phyloP scores from a whole-genome alignment of 257 asterid genomes.

The Verbascum thapsus region DNA sequence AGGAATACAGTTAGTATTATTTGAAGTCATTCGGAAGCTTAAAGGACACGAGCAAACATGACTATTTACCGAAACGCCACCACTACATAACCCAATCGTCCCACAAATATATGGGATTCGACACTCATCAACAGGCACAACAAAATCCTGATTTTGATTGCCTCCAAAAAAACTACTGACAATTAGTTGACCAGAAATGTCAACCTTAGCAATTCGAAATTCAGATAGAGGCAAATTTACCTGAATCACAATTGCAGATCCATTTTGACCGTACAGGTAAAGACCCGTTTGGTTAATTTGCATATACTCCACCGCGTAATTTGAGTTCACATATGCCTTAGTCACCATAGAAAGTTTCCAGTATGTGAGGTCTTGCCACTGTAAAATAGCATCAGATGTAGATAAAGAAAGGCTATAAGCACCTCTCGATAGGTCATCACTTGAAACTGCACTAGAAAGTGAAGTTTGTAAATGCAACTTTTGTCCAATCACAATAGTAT shows the following conservation, averaged over 20 bases:
- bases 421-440: conserved; percentile 51
- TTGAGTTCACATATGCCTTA: conserved; percentile 38
- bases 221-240: conserved; percentile 43
- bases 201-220: conserved; percentile 49
- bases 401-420: conserved; percentile 43
- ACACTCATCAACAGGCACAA: conserved; percentile 51
- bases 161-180: conserved; percentile 46
- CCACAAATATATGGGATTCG: conserved; percentile 53
- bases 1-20: conserved; percentile 43
- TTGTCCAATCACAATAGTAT: conserved; percentile 68
- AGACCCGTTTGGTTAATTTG: conserved; percentile 54
- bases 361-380: conserved; percentile 50
- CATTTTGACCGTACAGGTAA: conserved; percentile 47
- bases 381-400: conserved; percentile 47
- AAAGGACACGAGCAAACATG: conserved; percentile 61
- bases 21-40: conserved; percentile 39
- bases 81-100: conserved; percentile 53
- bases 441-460: conserved; percentile 41
- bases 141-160: conserved; percentile 36
- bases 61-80: conserved; percentile 32
- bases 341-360: conserved; percentile 69
- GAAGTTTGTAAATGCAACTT: conserved; percentile 28
- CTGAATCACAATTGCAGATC: conserved; percentile 46
- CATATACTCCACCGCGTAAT: conserved; percentile 39
- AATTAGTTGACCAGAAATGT: conserved; percentile 56